Evolutionary conservation across 78 protist genomes (phyloP).

Genomic region (Capsaspora owczarzaki): DNA sequence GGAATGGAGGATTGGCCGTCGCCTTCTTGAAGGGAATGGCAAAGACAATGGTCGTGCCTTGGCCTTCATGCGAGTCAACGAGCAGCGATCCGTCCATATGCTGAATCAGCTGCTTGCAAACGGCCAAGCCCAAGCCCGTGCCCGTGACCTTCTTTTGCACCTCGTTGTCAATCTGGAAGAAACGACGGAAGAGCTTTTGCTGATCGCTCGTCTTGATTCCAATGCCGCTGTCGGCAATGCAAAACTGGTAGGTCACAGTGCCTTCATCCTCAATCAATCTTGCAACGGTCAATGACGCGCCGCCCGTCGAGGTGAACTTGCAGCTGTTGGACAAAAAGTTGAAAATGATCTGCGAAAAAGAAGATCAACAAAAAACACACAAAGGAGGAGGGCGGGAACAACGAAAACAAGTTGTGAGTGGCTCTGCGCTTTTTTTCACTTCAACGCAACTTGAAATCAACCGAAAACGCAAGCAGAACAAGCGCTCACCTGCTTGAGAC

Average conservation of each 20-base stretch:
- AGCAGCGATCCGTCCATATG: constrained; percentile 47
- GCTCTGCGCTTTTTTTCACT: too few relatives aligned
- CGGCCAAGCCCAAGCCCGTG: constrained; percentile 64
- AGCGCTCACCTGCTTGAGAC: neutral
- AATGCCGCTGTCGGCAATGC: neutral
- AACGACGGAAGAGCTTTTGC: constrained; percentile 31
- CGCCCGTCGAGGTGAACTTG: neutral
- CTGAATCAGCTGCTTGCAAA: constrained; percentile 37
- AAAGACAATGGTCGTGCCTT: too few relatives aligned
- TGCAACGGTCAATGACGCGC: neutral
- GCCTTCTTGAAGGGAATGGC: too few relatives aligned
- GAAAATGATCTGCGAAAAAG: too few relatives aligned
- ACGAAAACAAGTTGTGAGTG: too few relatives aligned
- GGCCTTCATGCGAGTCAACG: constrained; percentile 16
- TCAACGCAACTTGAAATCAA: too few relatives aligned
- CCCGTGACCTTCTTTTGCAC: constrained; percentile 58
- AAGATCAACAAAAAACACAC: too few relatives aligned
- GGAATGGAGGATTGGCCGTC: too few relatives aligned
- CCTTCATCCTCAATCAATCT: neutral
- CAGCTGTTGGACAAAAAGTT: neutral
- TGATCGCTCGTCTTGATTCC: neutral
- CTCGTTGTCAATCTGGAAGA: constrained; percentile 59
- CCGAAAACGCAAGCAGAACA: too few relatives aligned
- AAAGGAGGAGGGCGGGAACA: too few relatives aligned
- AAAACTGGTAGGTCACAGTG: too few relatives aligned